Evolutionary conservation across 2,329 filamentous ascomycete species (phyloP).

Genomic region (Ceratocystis variospora): DNA sequence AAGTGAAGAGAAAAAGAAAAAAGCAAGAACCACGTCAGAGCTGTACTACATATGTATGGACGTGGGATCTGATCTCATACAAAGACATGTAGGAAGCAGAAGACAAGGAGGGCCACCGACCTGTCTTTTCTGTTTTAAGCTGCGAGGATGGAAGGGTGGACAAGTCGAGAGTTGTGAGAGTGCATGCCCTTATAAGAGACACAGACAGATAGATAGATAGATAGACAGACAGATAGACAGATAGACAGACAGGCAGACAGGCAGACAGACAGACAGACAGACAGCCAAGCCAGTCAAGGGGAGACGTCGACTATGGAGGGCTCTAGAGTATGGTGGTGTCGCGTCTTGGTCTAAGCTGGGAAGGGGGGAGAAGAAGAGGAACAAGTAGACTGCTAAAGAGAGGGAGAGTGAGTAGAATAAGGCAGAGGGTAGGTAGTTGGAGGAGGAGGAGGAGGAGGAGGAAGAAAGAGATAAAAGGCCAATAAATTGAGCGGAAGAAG

Average conservation of each 20-base stretch:
- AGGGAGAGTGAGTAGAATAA: too few relatives aligned
- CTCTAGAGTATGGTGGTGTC: too few relatives aligned
- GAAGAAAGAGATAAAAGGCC: background rate
- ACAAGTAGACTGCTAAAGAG: background rate
- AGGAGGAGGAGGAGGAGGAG: background rate
- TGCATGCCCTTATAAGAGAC: too few relatives aligned
- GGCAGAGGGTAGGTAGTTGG: background rate
- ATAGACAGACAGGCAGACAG: background rate
- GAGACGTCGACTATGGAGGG: too few relatives aligned
- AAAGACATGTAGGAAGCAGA: background rate
- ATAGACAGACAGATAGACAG: background rate
- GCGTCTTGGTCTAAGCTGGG: background rate
- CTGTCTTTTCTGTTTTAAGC: too few relatives aligned
- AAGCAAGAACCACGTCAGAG: background rate
- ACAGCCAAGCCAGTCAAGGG: background rate
- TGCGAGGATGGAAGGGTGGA: too few relatives aligned
- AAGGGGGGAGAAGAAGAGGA: background rate
- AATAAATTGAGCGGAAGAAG: background rate
- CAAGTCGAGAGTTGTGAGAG: too few relatives aligned
- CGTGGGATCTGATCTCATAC: background rate
- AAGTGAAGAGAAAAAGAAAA: background rate
- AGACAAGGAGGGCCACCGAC: background rate
- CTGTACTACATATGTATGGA: background rate
- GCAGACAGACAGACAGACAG: background rate
- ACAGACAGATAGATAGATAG: background rate